Evolutionary conservation across 495 filamentous ascomycete species (phyloP), one percentile per base, ranked within the genome.

Genomic region (Penicillium manginii): DNA sequence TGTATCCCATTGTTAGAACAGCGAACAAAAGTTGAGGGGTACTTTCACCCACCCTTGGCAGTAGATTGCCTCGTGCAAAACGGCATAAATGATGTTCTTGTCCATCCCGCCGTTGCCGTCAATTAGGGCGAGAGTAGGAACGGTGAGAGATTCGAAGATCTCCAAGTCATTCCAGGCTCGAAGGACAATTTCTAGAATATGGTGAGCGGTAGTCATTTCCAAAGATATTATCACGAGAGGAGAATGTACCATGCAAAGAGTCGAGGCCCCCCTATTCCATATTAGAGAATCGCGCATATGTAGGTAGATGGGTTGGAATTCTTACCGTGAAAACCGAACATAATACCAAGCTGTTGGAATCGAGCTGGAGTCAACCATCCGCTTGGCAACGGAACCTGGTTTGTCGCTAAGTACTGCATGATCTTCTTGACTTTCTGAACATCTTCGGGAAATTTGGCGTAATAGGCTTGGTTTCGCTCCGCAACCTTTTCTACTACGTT

Each of bases 11-110:
- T 21, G 37, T 76, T 57, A 73, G 65, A 43, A 45, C 6, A 23
- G 45, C 15, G n/a, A 47, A 23, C 5, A 10, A 26, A 4, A 3
- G n/a, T 39, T 42, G 19, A 11, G 37, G 54, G 10, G n/a, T 14
- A 15, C 18, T 2, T 7, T n/a, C n/a, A 26, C 73, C 67, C 66
- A 81, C 81, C 77, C 76, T 66, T 83, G 83, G 67, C 88, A 92
- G 75, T 97, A 98, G 56, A 89, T 84, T 4, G 89, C 76, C 70
- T 98, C 94, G 58, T 98, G 93, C 1, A 96, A 74, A 29, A 97
- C 73, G 19, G 91, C 87, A 67, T 97, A 98, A 55, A 97, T 84
- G 37, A 92, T 81, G 54, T 85, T 82, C 14, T 82, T 82, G 62
- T 97, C 92, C 64, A 91, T 91, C 2, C 80, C 76, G 9, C 85